Evolutionary conservation across 306 rosid genomes (phyloP), one percentile per base, ranked within the genome.

Genomic region (Hippophae tibetana): DNA sequence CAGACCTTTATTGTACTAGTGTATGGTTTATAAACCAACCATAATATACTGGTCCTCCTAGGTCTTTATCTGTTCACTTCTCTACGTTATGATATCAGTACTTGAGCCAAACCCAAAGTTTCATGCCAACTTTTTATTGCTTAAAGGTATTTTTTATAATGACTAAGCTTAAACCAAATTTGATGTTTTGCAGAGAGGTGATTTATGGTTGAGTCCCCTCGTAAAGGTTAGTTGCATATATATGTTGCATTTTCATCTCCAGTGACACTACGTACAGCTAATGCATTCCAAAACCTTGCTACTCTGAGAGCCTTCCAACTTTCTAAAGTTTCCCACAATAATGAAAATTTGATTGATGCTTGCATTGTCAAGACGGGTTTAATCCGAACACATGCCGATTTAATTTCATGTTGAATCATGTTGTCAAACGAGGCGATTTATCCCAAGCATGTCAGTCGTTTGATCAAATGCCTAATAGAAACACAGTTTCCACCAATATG

Each of bases 401-500:
- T 60, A 92, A 87, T 72, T 87, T 81, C 76, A 83, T 60, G 56
- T 67, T 88, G 52, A 67, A 71, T n/a, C 12, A 27, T 5, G 58
- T 50, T 43, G 55, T 85, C 1, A 61, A 66, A 54, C 70, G 71
- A 7, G 95, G 96, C 10, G 82, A 85, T 27, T 18, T 87, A 40
- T 57, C 10, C 5, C 66, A 56, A 0, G 98, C 96, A 27, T 87
- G 65, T 51, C 63, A 71, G 43, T 43, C 83, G 78, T 87, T 92
- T 47, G 98, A 92, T 56, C 72, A 81, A 75, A 92, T 92, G 86
- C 78, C 86, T 61, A 80, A 79, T 25, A 75, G 62, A 62, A 88
- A 85, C 53, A 82, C 85, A 1, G n/a, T 85, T 77, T 76, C 98
- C 58, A 40, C 67, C 9, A 92, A 82, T 63, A 69, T 78, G 71